Percentiles rank a stretch among this genome's conserved stretches.
Evolutionary conservation across 2,329 filamentous ascomycete species (phyloP).

Genomic region (Penicillium italicum): DNA sequence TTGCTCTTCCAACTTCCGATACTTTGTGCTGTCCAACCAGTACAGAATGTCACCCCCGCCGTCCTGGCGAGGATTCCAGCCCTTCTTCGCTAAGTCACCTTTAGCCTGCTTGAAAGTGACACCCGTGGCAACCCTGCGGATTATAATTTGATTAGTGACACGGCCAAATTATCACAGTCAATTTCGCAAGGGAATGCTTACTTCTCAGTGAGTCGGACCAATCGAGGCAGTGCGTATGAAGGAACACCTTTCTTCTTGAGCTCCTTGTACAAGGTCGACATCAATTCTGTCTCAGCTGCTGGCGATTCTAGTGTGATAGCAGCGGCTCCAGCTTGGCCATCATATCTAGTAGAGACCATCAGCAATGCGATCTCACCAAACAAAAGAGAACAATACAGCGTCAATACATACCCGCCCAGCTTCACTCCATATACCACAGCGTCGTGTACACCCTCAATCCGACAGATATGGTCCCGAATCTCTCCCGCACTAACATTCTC

Average conservation of each 20-base stretch:
- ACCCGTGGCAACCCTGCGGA: constrained; percentile 41
- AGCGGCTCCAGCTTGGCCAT: constrained; percentile 49
- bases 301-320: constrained; percentile 43
- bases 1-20: constrained; percentile 37
- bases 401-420: constrained; percentile 34
- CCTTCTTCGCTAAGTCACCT: constrained; percentile 42
- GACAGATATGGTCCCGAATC: constrained; percentile 44
- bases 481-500: constrained; percentile 49
- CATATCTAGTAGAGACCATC: constrained; percentile 36
- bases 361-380: neutral
- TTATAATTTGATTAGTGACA: neutral
- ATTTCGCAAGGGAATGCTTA: constrained; percentile 31
- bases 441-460: constrained; percentile 41
- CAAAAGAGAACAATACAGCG: neutral
- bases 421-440: constrained; percentile 47
- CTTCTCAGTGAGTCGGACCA: constrained; percentile 48
- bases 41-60: constrained; percentile 40
- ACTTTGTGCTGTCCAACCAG: constrained; percentile 44
- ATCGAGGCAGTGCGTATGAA: constrained; percentile 45
- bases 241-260: constrained; percentile 47
- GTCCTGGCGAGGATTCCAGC: constrained; percentile 38
- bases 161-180: neutral
- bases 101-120: constrained; percentile 53
- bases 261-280: constrained; percentile 35
- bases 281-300: constrained; percentile 34